Conservation (phyloP, 352 stramenopile genomes). For the Phytophthora syringae region DNA sequence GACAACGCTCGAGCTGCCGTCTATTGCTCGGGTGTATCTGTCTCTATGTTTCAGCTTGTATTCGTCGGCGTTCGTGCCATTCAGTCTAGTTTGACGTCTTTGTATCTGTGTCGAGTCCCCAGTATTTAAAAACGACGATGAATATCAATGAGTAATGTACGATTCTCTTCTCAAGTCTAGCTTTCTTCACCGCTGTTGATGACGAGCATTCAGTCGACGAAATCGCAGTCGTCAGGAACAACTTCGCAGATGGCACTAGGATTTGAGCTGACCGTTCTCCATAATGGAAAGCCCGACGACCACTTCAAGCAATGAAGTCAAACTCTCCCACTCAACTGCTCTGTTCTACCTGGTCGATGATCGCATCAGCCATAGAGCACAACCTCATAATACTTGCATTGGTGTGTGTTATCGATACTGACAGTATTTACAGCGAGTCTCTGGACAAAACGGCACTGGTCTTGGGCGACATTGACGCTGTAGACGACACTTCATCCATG, state of each 20-base stretch:
- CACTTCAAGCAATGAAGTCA: constrained; percentile 22
- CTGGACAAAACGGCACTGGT: constrained; percentile 36
- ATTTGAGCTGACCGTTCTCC: constrained; percentile 14
- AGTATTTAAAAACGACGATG: constrained; percentile 31
- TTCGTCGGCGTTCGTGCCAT: constrained; percentile 34
- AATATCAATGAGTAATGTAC: constrained; percentile 26
- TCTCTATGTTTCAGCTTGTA: constrained; percentile 36
- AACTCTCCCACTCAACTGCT: constrained; percentile 6
- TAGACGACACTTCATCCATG: constrained; percentile 35
- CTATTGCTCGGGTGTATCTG: constrained; percentile 30
- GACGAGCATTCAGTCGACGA: too few relatives aligned
- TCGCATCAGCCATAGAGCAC: constrained; percentile 26
- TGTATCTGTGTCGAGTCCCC: constrained; percentile 23
- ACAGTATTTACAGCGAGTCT: constrained; percentile 21
- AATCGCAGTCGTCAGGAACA: background rate
- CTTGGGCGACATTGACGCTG: constrained; percentile 37
- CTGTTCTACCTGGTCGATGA: constrained; percentile 11
- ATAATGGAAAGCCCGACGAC: constrained; percentile 20
- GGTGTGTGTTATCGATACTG: constrained; percentile 32
- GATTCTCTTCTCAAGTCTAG: background rate
- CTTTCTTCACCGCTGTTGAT: too few relatives aligned
- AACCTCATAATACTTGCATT: constrained; percentile 31
- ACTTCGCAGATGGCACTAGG: constrained; percentile 11
- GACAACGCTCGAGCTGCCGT: constrained; percentile 16
- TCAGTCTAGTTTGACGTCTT: constrained; percentile 31